Conservation (phyloP, 2,329 filamentous ascomycete genomes). For the Fusarium nematophilum region DNA sequence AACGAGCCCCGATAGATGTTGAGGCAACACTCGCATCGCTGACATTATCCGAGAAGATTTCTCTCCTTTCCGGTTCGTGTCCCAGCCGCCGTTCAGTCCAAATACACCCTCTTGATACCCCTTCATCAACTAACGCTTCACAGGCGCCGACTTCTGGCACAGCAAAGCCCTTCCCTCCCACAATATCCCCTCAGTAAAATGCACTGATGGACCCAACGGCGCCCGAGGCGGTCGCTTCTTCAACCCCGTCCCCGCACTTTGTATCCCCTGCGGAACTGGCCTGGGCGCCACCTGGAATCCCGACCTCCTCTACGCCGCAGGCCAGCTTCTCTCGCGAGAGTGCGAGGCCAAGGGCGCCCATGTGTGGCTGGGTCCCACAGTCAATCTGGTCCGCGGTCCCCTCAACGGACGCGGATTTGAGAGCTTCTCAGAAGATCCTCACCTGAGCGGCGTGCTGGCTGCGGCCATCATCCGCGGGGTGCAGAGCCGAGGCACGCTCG, state of each 20-base stretch:
- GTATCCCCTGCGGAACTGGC: constrained; percentile 41
- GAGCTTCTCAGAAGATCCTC: constrained; percentile 67
- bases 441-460: constrained; percentile 40
- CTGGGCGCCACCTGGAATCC: constrained; percentile 53
- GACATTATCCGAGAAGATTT: constrained; percentile 22
- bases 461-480: constrained; percentile 48
- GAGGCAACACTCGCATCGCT: constrained; percentile 17
- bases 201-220: constrained; percentile 30
- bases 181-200: constrained; percentile 8
- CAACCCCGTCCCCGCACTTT: constrained; percentile 25
- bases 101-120: neutral
- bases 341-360: constrained; percentile 62
- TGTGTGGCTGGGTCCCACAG: constrained; percentile 69
- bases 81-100: fast-evolving
- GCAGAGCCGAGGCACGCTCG: constrained; percentile 46
- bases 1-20: constrained; percentile 14
- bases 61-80: constrained; percentile 9
- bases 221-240: constrained; percentile 28
- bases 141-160: constrained; percentile 24
- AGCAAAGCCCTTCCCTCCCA: constrained; percentile 2
- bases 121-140: neutral
- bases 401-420: constrained; percentile 74
- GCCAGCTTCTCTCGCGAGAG: constrained; percentile 25
- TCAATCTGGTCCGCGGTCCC: constrained; percentile 71
- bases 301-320: constrained; percentile 22